A percentile compares a stretch with the other conserved stretches of the same genome.
Evolutionary conservation across 1,139 yeast species (phyloP).

Genomic region (Zygosaccharomyces pseudobailii): DNA sequence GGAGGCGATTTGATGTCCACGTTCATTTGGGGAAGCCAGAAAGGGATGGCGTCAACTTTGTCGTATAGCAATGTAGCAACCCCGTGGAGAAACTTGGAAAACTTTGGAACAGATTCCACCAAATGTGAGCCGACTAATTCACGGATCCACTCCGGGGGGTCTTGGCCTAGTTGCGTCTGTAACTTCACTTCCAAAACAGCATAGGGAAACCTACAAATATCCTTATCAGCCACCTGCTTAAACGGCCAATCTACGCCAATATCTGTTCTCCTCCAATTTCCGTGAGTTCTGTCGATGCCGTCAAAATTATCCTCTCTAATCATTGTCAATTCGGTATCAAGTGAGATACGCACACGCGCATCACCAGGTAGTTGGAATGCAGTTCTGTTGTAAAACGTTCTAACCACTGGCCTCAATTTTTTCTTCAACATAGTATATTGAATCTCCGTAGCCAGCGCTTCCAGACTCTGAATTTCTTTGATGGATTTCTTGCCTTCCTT

Average conservation of each 20-base stretch:
- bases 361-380: constrained; percentile 99
- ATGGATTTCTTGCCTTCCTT: constrained; percentile 84
- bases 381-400: constrained; percentile 95
- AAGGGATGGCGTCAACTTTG: constrained; percentile 77
- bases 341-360: constrained; percentile 95
- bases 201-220: constrained; percentile 89
- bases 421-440: constrained; percentile 84
- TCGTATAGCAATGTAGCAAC: constrained; percentile 85
- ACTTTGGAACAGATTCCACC: constrained; percentile 97
- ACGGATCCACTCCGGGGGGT: constrained; percentile 96
- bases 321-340: constrained; percentile 93
- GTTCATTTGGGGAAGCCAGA: constrained; percentile 98
- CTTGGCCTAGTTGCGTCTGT: constrained; percentile 97
- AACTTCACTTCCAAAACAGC: constrained; percentile 95
- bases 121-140: constrained; percentile 86
- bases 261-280: constrained; percentile 97
- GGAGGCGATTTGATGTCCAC: constrained; percentile 91
- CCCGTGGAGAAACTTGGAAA: constrained; percentile 95
- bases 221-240: constrained; percentile 73
- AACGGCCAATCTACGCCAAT: constrained; percentile 98
- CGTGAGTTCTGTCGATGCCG: constrained; percentile 81
- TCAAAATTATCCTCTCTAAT: constrained; percentile 96
- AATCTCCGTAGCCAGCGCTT: constrained; percentile 85
- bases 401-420: constrained; percentile 85
- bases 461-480: constrained; percentile 87